Evolutionary conservation across 495 filamentous ascomycete species (phyloP).

Genomic region (Hypomontagnella submonticulosa): DNA sequence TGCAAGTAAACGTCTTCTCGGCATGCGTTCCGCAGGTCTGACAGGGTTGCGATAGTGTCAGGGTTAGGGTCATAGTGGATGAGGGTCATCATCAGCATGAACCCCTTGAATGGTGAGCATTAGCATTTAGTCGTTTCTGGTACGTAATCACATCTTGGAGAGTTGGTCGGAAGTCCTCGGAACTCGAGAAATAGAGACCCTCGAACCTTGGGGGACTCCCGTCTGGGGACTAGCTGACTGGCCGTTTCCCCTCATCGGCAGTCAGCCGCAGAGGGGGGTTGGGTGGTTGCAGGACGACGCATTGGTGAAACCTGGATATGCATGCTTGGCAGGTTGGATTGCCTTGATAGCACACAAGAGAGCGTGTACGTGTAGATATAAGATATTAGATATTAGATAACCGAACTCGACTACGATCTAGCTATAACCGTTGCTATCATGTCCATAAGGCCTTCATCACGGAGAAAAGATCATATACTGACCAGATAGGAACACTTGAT

Average conservation of each 20-base stretch:
- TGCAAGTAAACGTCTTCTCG: constrained; percentile 47
- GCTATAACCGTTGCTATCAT: too few species aligned
- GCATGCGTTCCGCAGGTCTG: constrained; percentile 45
- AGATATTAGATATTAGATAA: constrained; percentile 17
- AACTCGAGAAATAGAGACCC: constrained; percentile 23
- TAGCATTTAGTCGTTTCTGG: constrained; percentile 45
- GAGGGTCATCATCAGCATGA: constrained; percentile 34
- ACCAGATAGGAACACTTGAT: too few species aligned
- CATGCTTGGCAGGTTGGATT: constrained; percentile 28
- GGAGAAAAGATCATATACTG: too few species aligned
- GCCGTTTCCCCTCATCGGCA: constrained; percentile 38
- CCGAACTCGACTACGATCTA: not conserved
- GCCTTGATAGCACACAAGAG: constrained; percentile 12
- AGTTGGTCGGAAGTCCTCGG: constrained; percentile 37
- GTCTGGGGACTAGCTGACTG: constrained; percentile 19
- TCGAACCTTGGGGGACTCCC: constrained; percentile 24
- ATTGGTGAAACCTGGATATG: constrained; percentile 30
- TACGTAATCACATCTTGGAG: constrained; percentile 40
- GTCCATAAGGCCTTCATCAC: too few species aligned
- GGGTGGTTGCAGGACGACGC: constrained; percentile 19
- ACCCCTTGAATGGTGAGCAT: constrained; percentile 35
- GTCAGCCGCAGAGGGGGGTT: constrained; percentile 39
- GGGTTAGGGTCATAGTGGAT: constrained; percentile 42
- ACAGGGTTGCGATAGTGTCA: constrained; percentile 42
- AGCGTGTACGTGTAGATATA: constrained; percentile 18